Percentiles rank a stretch among this genome's conserved stretches.
Conservation (phyloP, 2,329 filamentous ascomycete species). For the Lomentospora prolificans region DNA sequence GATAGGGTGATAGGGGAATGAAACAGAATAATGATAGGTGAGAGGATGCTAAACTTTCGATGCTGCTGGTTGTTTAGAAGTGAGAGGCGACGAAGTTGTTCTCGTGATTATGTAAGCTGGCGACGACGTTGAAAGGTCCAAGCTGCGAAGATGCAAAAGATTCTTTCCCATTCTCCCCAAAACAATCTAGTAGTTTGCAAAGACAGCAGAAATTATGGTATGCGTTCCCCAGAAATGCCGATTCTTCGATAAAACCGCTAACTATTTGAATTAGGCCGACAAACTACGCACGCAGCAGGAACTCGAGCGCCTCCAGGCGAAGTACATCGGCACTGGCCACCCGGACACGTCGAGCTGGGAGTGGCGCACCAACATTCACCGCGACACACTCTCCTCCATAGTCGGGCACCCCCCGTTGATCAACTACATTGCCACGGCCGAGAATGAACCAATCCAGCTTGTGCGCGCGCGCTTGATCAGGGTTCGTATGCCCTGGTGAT, state of each 20-base stretch:
- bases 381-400: conserved; percentile 84
- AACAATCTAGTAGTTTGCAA: not conserved
- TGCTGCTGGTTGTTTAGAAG: too few species aligned
- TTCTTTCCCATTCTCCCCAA: too few species aligned
- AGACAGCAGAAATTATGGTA: not conserved
- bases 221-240: not conserved
- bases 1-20: not conserved
- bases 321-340: conserved; percentile 91
- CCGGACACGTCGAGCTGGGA: conserved; percentile 96
- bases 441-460: conserved; percentile 76
- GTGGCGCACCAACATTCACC: conserved; percentile 91
- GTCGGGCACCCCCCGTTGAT: conserved; percentile 83
- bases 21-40: not conserved
- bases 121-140: too few species aligned
- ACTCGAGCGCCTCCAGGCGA: conserved; percentile 90
- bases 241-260: not conserved
- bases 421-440: conserved; percentile 79
- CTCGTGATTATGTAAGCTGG: not conserved
- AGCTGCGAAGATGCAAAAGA: too few species aligned
- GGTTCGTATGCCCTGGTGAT: conserved; percentile 31
- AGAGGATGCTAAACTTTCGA: too few species aligned
- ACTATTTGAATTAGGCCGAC: conserved; percentile 55
- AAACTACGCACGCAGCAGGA: conserved; percentile 97
- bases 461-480: conserved; percentile 73
- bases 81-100: not conserved